Conservation (phyloP, 225 moss, liverwort and hornwort species). For the Thuidium tamariscinum region DNA sequence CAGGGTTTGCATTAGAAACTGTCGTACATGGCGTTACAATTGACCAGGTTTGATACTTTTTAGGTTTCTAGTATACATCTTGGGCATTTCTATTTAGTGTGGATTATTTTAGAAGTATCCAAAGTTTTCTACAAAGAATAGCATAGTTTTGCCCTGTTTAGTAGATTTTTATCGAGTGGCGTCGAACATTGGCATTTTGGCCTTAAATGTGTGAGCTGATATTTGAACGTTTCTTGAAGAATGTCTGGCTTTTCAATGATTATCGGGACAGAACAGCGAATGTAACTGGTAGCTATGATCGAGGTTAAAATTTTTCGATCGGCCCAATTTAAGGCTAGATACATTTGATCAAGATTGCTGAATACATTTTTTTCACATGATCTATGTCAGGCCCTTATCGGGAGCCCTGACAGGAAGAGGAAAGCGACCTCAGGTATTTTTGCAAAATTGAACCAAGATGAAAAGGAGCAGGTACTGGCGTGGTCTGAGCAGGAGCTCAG, state of each 20-base stretch:
- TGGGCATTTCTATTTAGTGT: not conserved
- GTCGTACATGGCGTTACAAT: not conserved
- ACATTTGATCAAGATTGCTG: not conserved
- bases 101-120: not conserved
- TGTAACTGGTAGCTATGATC: not conserved
- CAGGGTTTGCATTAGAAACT: not conserved
- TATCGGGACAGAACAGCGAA: not conserved
- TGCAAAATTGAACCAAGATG: conserved; percentile 8
- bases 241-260: not conserved
- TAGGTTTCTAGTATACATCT: not conserved
- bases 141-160: not conserved
- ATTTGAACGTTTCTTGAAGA: not conserved
- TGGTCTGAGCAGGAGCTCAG: not conserved
- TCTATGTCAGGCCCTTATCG: not conserved
- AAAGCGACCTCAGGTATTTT: conserved; percentile 9
- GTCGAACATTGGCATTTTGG: not conserved
- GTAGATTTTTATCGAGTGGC: not conserved
- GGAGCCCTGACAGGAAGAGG: conserved; percentile 22
- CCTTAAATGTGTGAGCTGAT: not conserved
- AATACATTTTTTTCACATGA: not conserved
- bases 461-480: conserved; percentile 24
- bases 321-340: not conserved
- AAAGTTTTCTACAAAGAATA: not conserved
- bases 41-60: not conserved
- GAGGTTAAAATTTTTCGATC: not conserved